Percentiles rank a stretch among this genome's conserved stretches.
phyloP scores from a whole-genome alignment of 129 eudicot species.

The Rutidosis leptorrhynchoides region DNA sequence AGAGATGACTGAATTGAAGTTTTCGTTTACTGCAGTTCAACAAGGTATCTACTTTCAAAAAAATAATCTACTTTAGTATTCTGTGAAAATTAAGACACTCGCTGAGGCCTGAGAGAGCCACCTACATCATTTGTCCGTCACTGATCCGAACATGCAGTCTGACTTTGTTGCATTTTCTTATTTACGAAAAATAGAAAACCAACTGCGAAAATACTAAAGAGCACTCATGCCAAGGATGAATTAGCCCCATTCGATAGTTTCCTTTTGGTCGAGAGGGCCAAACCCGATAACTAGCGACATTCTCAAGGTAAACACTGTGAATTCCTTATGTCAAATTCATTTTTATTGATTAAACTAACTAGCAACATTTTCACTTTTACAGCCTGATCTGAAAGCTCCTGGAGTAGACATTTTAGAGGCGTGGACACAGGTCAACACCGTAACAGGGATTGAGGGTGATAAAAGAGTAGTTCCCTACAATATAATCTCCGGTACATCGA shows the following conservation, averaged over 20 bases:
- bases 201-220: conserved; percentile 40
- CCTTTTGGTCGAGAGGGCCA: conserved; percentile 78
- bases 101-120: too few relatives aligned
- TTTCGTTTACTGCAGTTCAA: too few relatives aligned
- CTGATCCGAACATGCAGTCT: too few relatives aligned
- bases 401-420: conserved; percentile 56
- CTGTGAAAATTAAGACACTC: too few relatives aligned
- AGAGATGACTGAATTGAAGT: too few relatives aligned
- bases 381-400: conserved; percentile 72
- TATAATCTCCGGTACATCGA: conserved; percentile 53
- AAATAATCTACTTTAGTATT: too few relatives aligned
- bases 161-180: too few relatives aligned
- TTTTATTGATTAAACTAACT: too few relatives aligned
- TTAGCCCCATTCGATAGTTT: conserved; percentile 53
- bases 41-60: too few relatives aligned
- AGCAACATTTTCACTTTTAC: conserved; percentile 10
- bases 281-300: conserved; percentile 49
- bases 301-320: conserved; percentile 46
- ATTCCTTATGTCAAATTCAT: not conserved
- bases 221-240: conserved; percentile 25
- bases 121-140: too few relatives aligned
- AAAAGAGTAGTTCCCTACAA: conserved; percentile 40
- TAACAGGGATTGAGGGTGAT: conserved; percentile 37
- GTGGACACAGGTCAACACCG: conserved; percentile 38
- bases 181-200: conserved; percentile 35